phyloP scores from a whole-genome alignment of 495 filamentous ascomycete species.

The Tetracladium setigerum region DNA sequence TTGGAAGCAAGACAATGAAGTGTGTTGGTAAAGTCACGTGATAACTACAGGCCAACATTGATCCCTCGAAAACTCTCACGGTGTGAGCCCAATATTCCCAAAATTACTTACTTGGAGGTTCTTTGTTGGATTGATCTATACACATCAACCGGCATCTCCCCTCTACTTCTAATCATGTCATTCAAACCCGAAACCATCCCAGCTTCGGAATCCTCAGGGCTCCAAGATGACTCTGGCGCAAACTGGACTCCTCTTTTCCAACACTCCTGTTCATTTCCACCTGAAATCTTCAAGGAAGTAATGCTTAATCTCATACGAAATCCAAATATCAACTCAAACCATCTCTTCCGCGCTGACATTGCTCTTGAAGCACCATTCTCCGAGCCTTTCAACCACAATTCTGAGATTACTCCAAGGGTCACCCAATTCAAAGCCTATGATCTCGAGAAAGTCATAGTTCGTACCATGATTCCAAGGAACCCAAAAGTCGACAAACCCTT shows the following conservation, averaged over 20 bases:
- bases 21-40: no score
- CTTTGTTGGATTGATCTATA: no score
- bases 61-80: no score
- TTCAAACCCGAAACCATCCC: slow-evolving; percentile 1
- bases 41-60: no score
- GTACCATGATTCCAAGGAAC: slow-evolving; percentile 76
- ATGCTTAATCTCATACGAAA: slow-evolving; percentile 72
- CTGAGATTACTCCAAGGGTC: slow-evolving; percentile 28
- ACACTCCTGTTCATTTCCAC: slow-evolving; percentile 49
- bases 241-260: slow-evolving; percentile 43
- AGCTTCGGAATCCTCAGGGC: not conserved
- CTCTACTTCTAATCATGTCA: slow-evolving; percentile 1
- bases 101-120: no score
- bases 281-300: slow-evolving; percentile 50
- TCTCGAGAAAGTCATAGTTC: slow-evolving; percentile 53
- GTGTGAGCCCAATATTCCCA: no score
- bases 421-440: slow-evolving; percentile 42
- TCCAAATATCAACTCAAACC: slow-evolving; percentile 77
- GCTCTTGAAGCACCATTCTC: slow-evolving; percentile 35
- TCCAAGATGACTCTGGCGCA: slow-evolving; percentile 23
- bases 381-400: not conserved
- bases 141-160: no score
- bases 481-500: slow-evolving; percentile 62
- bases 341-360: slow-evolving; percentile 84
- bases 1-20: no score